Evolutionary conservation across 805 yeast genomes (phyloP).

Genomic region (Saturnispora diversa): DNA sequence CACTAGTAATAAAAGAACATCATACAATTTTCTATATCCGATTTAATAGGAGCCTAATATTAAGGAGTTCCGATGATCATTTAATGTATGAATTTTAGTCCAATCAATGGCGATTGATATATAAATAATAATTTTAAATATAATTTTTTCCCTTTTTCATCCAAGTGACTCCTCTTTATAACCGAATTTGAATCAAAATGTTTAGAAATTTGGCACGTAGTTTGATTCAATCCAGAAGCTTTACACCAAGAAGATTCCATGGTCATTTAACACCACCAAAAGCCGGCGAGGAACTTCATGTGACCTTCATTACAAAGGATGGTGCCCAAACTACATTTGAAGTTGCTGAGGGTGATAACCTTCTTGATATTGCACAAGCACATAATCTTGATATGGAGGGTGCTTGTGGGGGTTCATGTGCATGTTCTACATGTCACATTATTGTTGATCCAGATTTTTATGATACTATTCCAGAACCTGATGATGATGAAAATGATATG

Average conservation of each 20-base stretch:
- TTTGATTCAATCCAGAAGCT: constrained; percentile 14
- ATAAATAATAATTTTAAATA: too few species aligned
- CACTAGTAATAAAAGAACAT: too few species aligned
- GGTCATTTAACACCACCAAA: constrained; percentile 88
- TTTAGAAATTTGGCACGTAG: constrained; percentile 9
- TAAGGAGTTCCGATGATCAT: too few species aligned
- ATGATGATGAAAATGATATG: constrained; percentile 98
- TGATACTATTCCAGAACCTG: constrained; percentile 88
- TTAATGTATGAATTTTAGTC: too few species aligned
- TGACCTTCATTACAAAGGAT: constrained; percentile 87
- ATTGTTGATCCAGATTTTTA: constrained; percentile 93
- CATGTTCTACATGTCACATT: constrained; percentile 96
- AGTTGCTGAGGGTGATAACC: constrained; percentile 85
- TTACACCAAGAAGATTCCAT: constrained; percentile 33
- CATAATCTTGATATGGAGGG: constrained; percentile 92
- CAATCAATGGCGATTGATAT: too few species aligned
- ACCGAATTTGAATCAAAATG: neutral
- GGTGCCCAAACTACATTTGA: constrained; percentile 77
- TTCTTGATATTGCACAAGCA: constrained; percentile 92
- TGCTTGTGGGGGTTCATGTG: constrained; percentile 99
- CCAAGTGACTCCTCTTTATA: constrained; percentile 3
- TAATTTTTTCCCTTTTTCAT: neutral
- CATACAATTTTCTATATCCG: too few species aligned
- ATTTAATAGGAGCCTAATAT: too few species aligned
- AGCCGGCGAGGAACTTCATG: constrained; percentile 83